Conservation (phyloP, 1,139 yeast genomes). For the Geotrichum fermentans region DNA sequence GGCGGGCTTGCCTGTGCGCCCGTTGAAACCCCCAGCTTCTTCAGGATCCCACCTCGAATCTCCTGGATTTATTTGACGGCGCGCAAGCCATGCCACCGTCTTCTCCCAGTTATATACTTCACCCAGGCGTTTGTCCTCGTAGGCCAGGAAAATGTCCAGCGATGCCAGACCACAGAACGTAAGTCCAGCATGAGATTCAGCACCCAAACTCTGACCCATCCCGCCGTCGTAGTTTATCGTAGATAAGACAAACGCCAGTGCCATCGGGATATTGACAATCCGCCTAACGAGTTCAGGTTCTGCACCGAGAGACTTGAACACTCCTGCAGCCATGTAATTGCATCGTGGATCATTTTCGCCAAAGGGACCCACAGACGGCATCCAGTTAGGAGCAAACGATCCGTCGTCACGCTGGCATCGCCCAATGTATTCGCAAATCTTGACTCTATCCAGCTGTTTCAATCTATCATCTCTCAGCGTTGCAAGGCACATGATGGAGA, state of each 20-base stretch:
- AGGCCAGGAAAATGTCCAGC: constrained; percentile 43
- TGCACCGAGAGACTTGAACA: constrained; percentile 51
- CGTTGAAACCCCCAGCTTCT: constrained; percentile 81
- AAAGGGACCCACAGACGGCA: constrained; percentile 37
- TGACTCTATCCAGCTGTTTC: constrained; percentile 41
- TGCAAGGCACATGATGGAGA: constrained; percentile 39
- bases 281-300: constrained; percentile 24
- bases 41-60: constrained; percentile 32
- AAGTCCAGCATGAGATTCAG: constrained; percentile 83
- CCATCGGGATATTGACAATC: constrained; percentile 18
- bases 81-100: constrained; percentile 56
- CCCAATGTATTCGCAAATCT: constrained; percentile 48
- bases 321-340: constrained; percentile 67
- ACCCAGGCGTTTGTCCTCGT: neutral
- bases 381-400: constrained; percentile 49
- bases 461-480: constrained; percentile 44
- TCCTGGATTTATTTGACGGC: constrained; percentile 46
- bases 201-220: constrained; percentile 44
- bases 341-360: constrained; percentile 73
- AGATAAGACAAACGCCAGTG: constrained; percentile 21
- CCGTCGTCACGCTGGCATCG: constrained; percentile 58
- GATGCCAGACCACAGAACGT: constrained; percentile 81
- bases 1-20: constrained; percentile 75
- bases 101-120: constrained; percentile 35
- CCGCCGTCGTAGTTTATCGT: constrained; percentile 58